Evolutionary conservation across 805 yeast species (phyloP).

Genomic region (Metschnikowia santaceciliae): DNA sequence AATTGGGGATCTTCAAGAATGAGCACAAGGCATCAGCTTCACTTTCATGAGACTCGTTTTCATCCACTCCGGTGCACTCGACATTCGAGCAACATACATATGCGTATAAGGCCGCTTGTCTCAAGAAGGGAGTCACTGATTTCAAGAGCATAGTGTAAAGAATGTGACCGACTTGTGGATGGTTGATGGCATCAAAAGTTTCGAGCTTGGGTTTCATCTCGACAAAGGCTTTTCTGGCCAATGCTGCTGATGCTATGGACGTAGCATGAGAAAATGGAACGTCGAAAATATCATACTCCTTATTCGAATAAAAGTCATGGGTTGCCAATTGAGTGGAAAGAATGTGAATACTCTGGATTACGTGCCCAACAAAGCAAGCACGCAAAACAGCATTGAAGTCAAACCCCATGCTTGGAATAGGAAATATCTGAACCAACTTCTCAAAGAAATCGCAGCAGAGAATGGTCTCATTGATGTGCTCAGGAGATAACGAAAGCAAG

Average conservation of each 20-base stretch:
- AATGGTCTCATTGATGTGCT: constrained; percentile 30
- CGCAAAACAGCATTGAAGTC: constrained; percentile 45
- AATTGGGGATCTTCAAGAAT: constrained; percentile 45
- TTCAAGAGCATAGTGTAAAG: constrained; percentile 54
- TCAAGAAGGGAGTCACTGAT: constrained; percentile 58
- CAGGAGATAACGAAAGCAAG: constrained; percentile 30
- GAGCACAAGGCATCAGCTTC: constrained; percentile 56
- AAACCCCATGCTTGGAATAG: constrained; percentile 44
- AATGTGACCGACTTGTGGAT: constrained; percentile 32
- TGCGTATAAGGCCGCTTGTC: constrained; percentile 57
- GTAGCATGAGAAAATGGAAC: constrained; percentile 31
- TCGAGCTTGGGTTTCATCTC: constrained; percentile 12
- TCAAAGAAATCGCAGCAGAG: constrained; percentile 51
- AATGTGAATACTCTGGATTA: constrained; percentile 43
- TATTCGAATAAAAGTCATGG: constrained; percentile 23
- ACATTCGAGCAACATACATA: constrained; percentile 49
- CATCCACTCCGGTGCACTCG: constrained; percentile 25
- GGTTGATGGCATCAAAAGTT: constrained; percentile 11
- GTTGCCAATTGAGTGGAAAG: constrained; percentile 25
- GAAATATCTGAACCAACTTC: constrained; percentile 44
- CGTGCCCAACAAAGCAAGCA: constrained; percentile 47
- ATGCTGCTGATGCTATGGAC: constrained; percentile 18
- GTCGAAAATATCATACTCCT: constrained; percentile 29
- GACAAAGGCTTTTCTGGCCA: constrained; percentile 24
- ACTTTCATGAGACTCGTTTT: constrained; percentile 20